phyloP scores from a whole-genome alignment of 257 asterid species.

The Rauvolfia tetraphylla region DNA sequence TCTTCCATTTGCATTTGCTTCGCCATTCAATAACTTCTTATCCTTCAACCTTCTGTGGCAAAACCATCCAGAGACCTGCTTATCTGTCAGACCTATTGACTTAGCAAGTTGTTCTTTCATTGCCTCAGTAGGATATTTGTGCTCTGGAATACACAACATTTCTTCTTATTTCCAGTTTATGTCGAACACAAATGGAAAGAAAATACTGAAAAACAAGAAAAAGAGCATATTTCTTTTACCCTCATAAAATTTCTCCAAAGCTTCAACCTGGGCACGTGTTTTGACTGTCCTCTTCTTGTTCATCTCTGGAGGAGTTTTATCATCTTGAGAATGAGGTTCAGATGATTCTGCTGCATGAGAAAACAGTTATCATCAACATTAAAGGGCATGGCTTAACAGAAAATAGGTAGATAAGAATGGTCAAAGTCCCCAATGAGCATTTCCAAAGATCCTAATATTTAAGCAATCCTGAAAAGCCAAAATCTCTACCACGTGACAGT shows the following conservation, averaged over 20 bases:
- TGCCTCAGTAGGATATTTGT: constrained; percentile 71
- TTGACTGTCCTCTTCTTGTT: constrained; percentile 65
- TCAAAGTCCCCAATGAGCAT: background rate
- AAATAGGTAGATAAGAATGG: background rate
- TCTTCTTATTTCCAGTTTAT: constrained; percentile 6
- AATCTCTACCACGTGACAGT: background rate
- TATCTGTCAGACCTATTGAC: constrained; percentile 82
- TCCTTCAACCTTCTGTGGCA: constrained; percentile 94
- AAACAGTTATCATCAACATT: background rate
- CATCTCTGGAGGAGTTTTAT: constrained; percentile 53
- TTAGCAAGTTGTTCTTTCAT: constrained; percentile 71
- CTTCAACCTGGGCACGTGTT: constrained; percentile 64
- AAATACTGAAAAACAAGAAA: constrained; percentile 5
- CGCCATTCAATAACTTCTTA: constrained; percentile 55
- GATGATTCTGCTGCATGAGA: constrained; percentile 33
- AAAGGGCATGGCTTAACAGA: background rate
- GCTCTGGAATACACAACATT: constrained; percentile 45
- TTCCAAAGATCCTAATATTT: background rate
- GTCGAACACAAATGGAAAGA: constrained; percentile 2
- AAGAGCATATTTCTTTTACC: constrained; percentile 35
- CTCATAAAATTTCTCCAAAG: constrained; percentile 60
- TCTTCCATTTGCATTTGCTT: constrained; percentile 36
- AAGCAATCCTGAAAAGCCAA: background rate
- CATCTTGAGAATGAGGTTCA: constrained; percentile 61
- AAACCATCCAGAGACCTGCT: constrained; percentile 97